Conservation (phyloP, 2,329 filamentous ascomycete species). For the Ceratocystis ficicola region DNA sequence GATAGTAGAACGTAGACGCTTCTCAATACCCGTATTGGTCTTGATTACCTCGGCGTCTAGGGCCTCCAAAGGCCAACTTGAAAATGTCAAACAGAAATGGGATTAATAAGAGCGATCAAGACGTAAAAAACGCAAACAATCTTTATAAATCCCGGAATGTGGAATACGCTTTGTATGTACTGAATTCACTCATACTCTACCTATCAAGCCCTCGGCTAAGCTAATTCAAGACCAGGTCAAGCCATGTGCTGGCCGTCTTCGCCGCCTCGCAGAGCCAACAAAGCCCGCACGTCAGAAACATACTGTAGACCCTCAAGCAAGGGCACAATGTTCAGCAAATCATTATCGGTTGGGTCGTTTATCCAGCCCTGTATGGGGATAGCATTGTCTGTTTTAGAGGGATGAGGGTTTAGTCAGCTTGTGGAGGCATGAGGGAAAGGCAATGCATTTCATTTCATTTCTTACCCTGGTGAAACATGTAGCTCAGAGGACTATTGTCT, state of each 20-base stretch:
- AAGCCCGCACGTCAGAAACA: constrained; percentile 84
- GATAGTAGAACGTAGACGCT: no score
- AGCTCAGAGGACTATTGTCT: constrained; percentile 96
- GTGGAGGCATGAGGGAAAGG: neutral
- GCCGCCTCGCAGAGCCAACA: constrained; percentile 77
- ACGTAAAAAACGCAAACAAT: neutral
- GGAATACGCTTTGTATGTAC: constrained; percentile 4
- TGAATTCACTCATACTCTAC: constrained; percentile 7
- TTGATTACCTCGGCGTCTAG: neutral
- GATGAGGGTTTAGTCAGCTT: neutral
- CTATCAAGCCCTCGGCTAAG: neutral
- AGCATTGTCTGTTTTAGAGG: constrained; percentile 62
- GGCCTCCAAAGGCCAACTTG: neutral
- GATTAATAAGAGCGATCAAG: neutral
- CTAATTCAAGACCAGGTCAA: constrained; percentile 24
- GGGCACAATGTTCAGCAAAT: constrained; percentile 83
- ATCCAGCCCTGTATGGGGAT: constrained; percentile 99
- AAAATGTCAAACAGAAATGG: neutral
- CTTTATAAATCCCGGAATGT: neutral
- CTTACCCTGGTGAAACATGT: constrained; percentile 95
- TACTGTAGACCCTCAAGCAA: constrained; percentile 91
- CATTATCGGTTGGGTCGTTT: constrained; percentile 92
- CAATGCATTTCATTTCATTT: constrained; percentile 16
- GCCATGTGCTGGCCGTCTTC: constrained; percentile 56
- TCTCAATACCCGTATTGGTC: no score